Evolutionary conservation across 2,329 filamentous ascomycete species (phyloP), one percentile per base, ranked within the genome.

Genomic region (Fusarium torulosum): DNA sequence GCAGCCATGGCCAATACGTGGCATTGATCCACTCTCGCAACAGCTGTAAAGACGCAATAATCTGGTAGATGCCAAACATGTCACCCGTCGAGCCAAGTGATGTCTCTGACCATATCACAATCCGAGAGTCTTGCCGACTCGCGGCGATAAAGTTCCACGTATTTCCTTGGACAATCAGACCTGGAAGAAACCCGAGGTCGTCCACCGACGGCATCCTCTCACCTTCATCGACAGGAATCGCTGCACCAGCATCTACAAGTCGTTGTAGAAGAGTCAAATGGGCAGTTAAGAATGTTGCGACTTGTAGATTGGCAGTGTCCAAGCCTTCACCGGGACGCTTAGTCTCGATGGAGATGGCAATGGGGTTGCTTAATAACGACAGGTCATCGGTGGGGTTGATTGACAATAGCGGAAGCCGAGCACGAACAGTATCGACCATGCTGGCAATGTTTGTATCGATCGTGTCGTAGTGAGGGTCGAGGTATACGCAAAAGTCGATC

Each of bases 291-390:
- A 47, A 66, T 6, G 50, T 61, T 7, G 44, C 38, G 9, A 59
- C 55, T 20, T 61, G 38, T 3, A 56, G 33, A 6, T 35, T 53
- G 19, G 56, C 46, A 4, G 38, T 50, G 15, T 53, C 52, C 13
- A 49, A 23, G 8, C 42, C 63, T 21, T 66, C 47, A 0, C 46
- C 40, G 2, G 35, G 59, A 23, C 51, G 62, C 37, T 52, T 64
- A 46, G 49, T 59, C 49, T 66, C 59, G 31, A 66, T 59, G n/a
- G 63, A 43, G 10, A 61, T 37, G 3, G 40, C 59, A 8, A 67
- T 65, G 2, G 46, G 40, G 10, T 43, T 51, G 17, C 46, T 33
- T 19, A 53, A 10, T 0, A 55, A n/a, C 2, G 46, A 42, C 1
- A 55, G 1, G 7, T 56, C 46, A 2, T 56, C 44, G 2, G 42